phyloP scores from a whole-genome alignment of 2,329 filamentous ascomycete genomes.

The Aspergillus sergii region DNA sequence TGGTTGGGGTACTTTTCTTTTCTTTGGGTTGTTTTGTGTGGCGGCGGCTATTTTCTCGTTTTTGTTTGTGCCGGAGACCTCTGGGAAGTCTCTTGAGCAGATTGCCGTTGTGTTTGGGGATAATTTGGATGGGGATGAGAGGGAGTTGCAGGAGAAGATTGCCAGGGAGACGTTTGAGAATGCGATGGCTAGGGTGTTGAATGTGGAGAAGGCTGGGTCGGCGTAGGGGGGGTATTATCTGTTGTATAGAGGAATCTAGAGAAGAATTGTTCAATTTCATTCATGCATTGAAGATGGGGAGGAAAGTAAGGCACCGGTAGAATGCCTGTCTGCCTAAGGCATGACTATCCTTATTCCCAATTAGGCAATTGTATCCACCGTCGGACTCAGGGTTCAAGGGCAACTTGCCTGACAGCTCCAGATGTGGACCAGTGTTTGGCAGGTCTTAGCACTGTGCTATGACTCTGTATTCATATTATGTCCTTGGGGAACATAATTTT shows the following conservation, averaged over 20 bases:
- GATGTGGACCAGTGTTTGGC: neutral
- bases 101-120: slow-evolving; percentile 19
- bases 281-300: no score
- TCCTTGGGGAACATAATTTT: neutral
- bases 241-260: neutral
- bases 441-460: neutral
- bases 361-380: neutral
- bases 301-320: no score
- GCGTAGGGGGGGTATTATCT: neutral
- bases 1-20: slow-evolving; percentile 53
- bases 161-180: neutral
- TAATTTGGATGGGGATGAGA: slow-evolving; percentile 10
- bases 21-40: slow-evolving; percentile 57
- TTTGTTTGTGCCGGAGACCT: slow-evolving; percentile 22
- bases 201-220: neutral
- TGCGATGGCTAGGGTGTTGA: neutral
- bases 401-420: no score
- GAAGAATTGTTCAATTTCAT: neutral
- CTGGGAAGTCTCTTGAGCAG: slow-evolving; percentile 19
- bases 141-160: slow-evolving; percentile 1
- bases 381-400: no score
- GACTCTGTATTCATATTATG: neutral
- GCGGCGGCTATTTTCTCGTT: slow-evolving; percentile 34
- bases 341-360: neutral
- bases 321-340: neutral